Base-by-base conservation (phyloP, 1,284 basidiomycete genomes). In the Peniophora sp. region DNA sequence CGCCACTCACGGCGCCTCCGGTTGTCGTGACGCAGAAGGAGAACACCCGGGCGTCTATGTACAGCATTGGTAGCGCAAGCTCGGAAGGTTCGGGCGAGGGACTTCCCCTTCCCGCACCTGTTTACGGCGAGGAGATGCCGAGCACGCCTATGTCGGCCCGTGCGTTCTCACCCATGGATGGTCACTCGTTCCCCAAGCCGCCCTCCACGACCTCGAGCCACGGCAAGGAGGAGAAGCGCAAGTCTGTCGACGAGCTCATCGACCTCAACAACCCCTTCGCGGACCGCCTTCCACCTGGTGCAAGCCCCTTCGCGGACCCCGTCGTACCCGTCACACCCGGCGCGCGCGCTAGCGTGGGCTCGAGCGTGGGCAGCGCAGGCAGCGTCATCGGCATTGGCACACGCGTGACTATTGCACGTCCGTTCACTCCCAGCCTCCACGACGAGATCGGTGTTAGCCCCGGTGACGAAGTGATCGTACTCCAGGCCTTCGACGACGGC, bases 131-230 rank as follows among this genome's bases (percentile, higher is more conserved):
- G 12, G 62, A 62, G 45, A 48, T 55, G 39, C 43, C 49, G 24
- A 54, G 62, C 2, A 72, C 76, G 1, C 76, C 78, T 11, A 79
- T 83, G 70, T 78, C 72, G 36, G 81, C 81, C 11, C 74, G 78
- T 27, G 81, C 81, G 0, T 84, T 82, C 66, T 78, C 81, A 0
- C 76, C 79, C 15, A 74, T 76, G 8, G 83, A 86, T 58, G 72
- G 74, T 2, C 85, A 82, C 64, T 62, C 77, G 3, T 85, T 85
- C 68, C 83, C 83, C 1, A 75, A 74, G 52, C 83, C 83, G 3
- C 83, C 83, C 9, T 32, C 48, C 3, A 48, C 42, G 5, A 32
- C 27, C 27, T 5, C 27, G 6, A 32, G 27, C 27, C 5, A 5
- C 12, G 12, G 5, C 27, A 32, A 32, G 27, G 27, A 32, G 27